Conservation (phyloP, 139 green algal species). For the Spirogloea muscicola region DNA sequence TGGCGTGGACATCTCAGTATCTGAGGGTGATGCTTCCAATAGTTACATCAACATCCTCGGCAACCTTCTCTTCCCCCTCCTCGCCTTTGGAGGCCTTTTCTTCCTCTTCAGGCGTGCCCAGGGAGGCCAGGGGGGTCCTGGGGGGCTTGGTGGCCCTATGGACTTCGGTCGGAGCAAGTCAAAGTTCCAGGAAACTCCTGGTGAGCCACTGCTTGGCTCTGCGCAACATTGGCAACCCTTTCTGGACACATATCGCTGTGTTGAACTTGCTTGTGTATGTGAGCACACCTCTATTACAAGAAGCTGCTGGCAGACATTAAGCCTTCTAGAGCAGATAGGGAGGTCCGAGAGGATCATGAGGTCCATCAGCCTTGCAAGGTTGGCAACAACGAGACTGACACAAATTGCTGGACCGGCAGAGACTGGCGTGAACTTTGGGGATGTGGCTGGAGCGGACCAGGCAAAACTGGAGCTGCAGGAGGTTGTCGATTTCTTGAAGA, state of each 20-base stretch:
- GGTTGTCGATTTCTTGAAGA: conserved; percentile 97
- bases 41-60: conserved; percentile 91
- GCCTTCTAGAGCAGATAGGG: too few species aligned
- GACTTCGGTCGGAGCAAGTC: conserved; percentile 95
- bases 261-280: too few species aligned
- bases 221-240: too few species aligned
- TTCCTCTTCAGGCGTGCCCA: conserved; percentile 82
- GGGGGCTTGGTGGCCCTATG: conserved; percentile 85
- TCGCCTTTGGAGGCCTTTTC: conserved; percentile 97
- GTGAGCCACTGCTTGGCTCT: too few species aligned
- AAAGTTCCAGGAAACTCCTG: conserved; percentile 99
- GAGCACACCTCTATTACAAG: too few species aligned
- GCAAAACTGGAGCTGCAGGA: conserved; percentile 98
- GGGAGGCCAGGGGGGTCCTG: conserved; percentile 43
- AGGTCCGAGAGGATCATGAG: too few species aligned
- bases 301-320: too few species aligned
- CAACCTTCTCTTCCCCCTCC: conserved; percentile 98
- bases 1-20: conserved; percentile 88
- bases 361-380: too few species aligned
- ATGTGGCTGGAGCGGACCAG: conserved; percentile 94
- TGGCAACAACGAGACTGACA: too few species aligned
- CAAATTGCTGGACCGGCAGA: too few species aligned
- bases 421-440: conserved; percentile 92
- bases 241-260: too few species aligned
- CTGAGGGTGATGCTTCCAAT: conserved; percentile 82